Evolutionary conservation across 768 basidiomycete genomes (phyloP).

Genomic region (Steccherinum ochraceum): DNA sequence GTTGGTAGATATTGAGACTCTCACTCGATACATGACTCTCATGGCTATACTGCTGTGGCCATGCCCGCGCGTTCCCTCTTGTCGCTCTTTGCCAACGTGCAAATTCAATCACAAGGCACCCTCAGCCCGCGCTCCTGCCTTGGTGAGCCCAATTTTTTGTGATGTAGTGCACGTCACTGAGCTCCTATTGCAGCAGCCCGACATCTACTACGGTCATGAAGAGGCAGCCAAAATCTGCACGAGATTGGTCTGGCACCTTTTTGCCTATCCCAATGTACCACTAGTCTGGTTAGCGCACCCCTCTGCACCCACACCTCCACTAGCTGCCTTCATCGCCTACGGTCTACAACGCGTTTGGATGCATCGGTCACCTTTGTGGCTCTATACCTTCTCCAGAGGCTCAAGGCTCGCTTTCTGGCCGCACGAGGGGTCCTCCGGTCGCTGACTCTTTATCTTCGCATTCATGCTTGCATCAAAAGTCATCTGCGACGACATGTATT

Average conservation of each 20-base stretch:
- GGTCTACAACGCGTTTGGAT: constrained; percentile 72
- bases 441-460: constrained; percentile 84
- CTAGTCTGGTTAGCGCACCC: constrained; percentile 33
- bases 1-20: too few species aligned
- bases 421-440: constrained; percentile 86
- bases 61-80: constrained; percentile 13
- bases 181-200: constrained; percentile 19
- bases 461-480: constrained; percentile 89
- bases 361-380: constrained; percentile 52
- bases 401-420: constrained; percentile 90
- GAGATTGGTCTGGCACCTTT: constrained; percentile 79
- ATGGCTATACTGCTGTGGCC: constrained; percentile 23
- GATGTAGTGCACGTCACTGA: constrained; percentile 6
- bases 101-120: constrained; percentile 6
- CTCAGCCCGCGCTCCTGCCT: background rate
- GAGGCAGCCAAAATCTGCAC: constrained; percentile 59
- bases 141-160: constrained; percentile 1
- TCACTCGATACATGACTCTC: constrained; percentile 8
- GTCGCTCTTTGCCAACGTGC: constrained; percentile 25
- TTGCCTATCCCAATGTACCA: constrained; percentile 81
- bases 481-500: constrained; percentile 62
- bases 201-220: constrained; percentile 77
- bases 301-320: constrained; percentile 48
- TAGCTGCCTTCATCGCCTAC: constrained; percentile 83
- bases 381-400: constrained; percentile 66